Percentiles rank a stretch among this genome's conserved stretches.
Conservation (phyloP, 352 stramenopile species). For the Phytophthora parvispora region DNA sequence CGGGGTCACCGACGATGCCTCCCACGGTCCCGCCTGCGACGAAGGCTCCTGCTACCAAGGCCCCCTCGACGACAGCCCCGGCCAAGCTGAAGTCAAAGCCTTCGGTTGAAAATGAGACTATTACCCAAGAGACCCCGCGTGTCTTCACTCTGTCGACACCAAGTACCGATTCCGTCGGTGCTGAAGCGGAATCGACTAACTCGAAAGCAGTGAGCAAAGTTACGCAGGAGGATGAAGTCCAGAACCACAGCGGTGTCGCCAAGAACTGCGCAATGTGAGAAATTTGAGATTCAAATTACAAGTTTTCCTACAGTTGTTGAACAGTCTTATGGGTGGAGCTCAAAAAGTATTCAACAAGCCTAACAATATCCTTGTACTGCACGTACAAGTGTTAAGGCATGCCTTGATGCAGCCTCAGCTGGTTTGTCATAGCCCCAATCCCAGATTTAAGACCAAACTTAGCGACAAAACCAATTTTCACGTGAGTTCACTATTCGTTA, state of each 20-base stretch:
- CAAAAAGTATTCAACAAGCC: too few species aligned
- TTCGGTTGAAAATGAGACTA: background rate
- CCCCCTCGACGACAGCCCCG: background rate
- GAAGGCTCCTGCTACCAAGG: background rate
- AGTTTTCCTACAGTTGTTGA: background rate
- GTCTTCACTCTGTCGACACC: background rate
- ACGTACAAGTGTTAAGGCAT: too few species aligned
- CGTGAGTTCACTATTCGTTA: too few species aligned
- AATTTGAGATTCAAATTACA: background rate
- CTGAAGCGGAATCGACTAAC: conserved; percentile 3
- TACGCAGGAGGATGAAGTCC: background rate
- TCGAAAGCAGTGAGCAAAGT: background rate
- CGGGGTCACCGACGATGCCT: conserved; percentile 7
- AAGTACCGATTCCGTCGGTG: conserved; percentile 1
- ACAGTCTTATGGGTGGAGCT: too few species aligned
- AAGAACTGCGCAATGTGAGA: conserved; percentile 20
- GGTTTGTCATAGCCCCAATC: too few species aligned
- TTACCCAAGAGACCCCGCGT: background rate
- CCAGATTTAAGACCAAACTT: too few species aligned
- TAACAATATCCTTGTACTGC: too few species aligned
- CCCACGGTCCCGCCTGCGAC: conserved; percentile 7
- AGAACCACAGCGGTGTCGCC: background rate
- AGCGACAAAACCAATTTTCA: too few species aligned
- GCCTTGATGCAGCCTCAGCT: too few species aligned
- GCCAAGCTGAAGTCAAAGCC: background rate